Conservation (phyloP, 495 filamentous ascomycete species). For the Aspergillus diversus region DNA sequence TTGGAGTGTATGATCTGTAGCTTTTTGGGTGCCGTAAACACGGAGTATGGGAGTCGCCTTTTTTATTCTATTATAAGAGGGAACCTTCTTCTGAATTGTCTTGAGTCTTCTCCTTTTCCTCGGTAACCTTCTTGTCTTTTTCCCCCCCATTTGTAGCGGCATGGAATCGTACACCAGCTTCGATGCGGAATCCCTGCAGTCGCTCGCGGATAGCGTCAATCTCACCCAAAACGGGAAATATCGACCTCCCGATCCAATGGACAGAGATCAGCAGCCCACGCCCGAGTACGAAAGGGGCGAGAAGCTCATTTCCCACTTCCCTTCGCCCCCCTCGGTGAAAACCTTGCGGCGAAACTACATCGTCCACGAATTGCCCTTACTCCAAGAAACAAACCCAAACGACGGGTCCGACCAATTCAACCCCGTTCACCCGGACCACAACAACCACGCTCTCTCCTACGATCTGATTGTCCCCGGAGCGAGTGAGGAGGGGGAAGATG, state of each 20-base stretch:
- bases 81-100: background rate
- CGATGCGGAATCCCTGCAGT: constrained; percentile 12
- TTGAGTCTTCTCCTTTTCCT: background rate
- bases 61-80: background rate
- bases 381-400: constrained; percentile 37
- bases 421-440: constrained; percentile 21
- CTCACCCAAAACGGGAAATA: constrained; percentile 7
- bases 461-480: constrained; percentile 37
- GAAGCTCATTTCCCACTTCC: background rate
- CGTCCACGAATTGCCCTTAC: constrained; percentile 34
- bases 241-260: background rate
- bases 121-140: background rate
- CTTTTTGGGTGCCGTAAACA: background rate
- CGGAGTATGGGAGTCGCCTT: background rate
- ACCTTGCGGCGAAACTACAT: constrained; percentile 31
- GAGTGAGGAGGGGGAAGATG: constrained; percentile 26
- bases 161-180: constrained; percentile 13
- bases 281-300: background rate
- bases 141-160: background rate
- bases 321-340: constrained; percentile 27
- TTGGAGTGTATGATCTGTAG: constrained; percentile 8
- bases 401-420: constrained; percentile 36
- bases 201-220: constrained; percentile 4
- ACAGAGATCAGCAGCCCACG: background rate
- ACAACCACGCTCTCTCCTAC: constrained; percentile 30